Evolutionary conservation across 176 grass and related monocot species (phyloP), one percentile per base, ranked within the genome.

Genomic region (Bolboschoenus planiculmis): DNA sequence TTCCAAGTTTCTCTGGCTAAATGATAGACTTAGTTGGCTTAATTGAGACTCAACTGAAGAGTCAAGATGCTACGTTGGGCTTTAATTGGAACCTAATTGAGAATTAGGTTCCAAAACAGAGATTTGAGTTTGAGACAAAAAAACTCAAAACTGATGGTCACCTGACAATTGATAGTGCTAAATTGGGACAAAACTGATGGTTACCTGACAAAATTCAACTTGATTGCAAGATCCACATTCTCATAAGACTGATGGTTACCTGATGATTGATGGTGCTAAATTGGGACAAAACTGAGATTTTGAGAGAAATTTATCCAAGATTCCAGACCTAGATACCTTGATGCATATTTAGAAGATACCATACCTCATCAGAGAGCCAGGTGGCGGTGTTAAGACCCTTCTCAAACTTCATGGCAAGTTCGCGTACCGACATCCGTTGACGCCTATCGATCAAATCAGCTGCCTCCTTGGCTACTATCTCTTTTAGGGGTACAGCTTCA

Each of bases 401-500:
- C 85, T 97, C 93, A 86, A 97, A 97, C 63, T 97, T 97, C 87
- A 89, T 89, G 15, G 91, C 87, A 55, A 97, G 91, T 48, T 97
- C 93, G 75, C 93, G 91, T 30, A 97, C 93, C 66, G 93, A 97
- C 65, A 91, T 85, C 6, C 93, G 90, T 71, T 97, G 87, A 64
- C 75, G 91, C 47, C 80, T 89, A 37, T 91, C 61, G 8, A 88
- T 81, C 64, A 93, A 84, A 83, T 93, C 85, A 35, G 55, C 37
- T 64, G 93, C 90, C 47, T 97, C 93, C 76, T 97, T 97, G 24
- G 91, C 88, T 44, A 88, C 87, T 54, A 84, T 87, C 55, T 91
- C 93, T 76, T 97, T 97, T 35, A 97, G 68, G 63, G 85, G 54
- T 53, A 10, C 11, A 63, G 39, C 58, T 58, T 39, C 18, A 62